Base-by-base conservation (phyloP, 2,329 filamentous ascomycete genomes). In the Colletotrichum sp. region DNA sequence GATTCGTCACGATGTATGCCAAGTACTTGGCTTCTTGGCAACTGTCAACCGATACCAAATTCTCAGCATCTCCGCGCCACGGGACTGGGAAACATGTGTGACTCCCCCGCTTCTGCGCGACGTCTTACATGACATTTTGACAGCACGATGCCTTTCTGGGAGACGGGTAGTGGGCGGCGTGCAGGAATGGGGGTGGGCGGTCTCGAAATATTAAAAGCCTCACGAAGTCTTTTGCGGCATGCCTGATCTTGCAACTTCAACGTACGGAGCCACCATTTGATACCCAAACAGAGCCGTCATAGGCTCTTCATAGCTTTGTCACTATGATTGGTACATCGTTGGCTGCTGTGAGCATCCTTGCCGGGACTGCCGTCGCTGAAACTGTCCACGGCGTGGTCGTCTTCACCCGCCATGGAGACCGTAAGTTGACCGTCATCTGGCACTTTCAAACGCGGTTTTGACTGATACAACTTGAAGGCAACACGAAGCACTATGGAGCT, bases 371-470 rank as follows among this genome's bases (percentile, higher is more conserved):
- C 3, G 81, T 81, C 11, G 80, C 81, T 8, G 82, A 82, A 76
- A 81, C 81, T 0, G 76, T 82, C 15, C 81, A 81, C 38, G 81
- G 82, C 29, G 80, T 78, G 4, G 79, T 82, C 9, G 78, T 83
- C 31, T 83, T 82, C 69, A 78, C 76, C 51, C 81, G 82, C 27
- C 82, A 83, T 59, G 82, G 82, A 16, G 82, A 83, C 68, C 78
- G 82, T 83, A 75, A 47, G 80, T 77, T 34, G 29, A 27, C 6
- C 24, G 18, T n/a, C 18, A 16, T 12, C 4, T 12, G 21, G 3
- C 4, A 24, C 3, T 13, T 15, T 12, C 15, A 5, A 6, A 36
- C 2, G 18, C 38, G n/a, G n/a, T 1, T 5, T 16, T 21, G 9
- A 13, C 29, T 27, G 36, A 51, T 15, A 75, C 24, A 62, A 33